Percentiles rank a stretch among this genome's conserved stretches.
Evolutionary conservation across 2,329 filamentous ascomycete species (phyloP).

Genomic region (Cladosporium sp.): DNA sequence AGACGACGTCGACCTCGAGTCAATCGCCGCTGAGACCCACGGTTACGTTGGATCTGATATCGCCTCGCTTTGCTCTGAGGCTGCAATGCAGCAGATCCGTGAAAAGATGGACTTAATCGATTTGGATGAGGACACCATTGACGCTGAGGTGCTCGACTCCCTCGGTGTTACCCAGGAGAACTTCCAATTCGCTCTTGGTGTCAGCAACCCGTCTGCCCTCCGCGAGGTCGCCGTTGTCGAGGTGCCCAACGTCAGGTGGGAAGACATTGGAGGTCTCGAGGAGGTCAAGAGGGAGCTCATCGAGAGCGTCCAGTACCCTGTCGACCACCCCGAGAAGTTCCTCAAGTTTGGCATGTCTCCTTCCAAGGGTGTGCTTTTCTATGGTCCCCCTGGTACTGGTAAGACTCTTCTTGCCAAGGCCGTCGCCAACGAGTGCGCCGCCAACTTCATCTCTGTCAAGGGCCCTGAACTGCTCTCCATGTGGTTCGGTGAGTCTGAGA

Average conservation of each 20-base stretch:
- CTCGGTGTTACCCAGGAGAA: slow-evolving; percentile 99
- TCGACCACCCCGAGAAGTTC: slow-evolving; percentile 99
- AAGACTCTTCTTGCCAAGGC: slow-evolving; percentile 99
- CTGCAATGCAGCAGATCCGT: slow-evolving; percentile 99
- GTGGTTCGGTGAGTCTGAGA: slow-evolving; percentile 99
- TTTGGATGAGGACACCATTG: slow-evolving; percentile 97
- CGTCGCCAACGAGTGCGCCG: slow-evolving; percentile 97
- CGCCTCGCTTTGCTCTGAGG: slow-evolving; percentile 96
- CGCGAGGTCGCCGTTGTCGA: slow-evolving; percentile 99
- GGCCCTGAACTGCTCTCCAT: slow-evolving; percentile 97
- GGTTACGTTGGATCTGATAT: slow-evolving; percentile 99
- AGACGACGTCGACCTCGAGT: slow-evolving; percentile 94
- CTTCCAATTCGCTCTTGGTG: slow-evolving; percentile 97
- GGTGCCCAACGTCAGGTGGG: slow-evolving; percentile 98
- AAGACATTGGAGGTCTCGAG: slow-evolving; percentile 98
- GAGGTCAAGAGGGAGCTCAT: slow-evolving; percentile 99
- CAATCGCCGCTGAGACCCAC: slow-evolving; percentile 96
- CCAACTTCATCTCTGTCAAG: slow-evolving; percentile 99
- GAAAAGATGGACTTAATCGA: slow-evolving; percentile 99
- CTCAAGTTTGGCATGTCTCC: slow-evolving; percentile 99
- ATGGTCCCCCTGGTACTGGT: slow-evolving; percentile 98
- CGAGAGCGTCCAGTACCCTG: slow-evolving; percentile 97
- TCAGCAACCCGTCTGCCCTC: slow-evolving; percentile 97
- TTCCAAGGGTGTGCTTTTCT: slow-evolving; percentile 97
- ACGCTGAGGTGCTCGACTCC: slow-evolving; percentile 96